phyloP scores from a whole-genome alignment of 768 basidiomycete species.

The Termitomyces sp. region DNA sequence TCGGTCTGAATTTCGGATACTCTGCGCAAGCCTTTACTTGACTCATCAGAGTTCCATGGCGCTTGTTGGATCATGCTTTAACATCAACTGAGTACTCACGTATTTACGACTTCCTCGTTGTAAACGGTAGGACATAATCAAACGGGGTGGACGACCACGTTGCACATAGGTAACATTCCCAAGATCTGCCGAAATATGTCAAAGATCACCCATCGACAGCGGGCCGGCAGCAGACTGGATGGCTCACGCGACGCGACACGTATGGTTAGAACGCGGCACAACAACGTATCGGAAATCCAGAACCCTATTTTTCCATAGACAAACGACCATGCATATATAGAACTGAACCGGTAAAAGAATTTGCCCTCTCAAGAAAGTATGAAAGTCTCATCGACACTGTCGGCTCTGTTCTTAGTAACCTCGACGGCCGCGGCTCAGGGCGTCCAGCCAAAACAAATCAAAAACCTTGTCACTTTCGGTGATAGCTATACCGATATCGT shows the following conservation, averaged over 20 bases:
- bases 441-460: conserved; percentile 44
- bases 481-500: conserved; percentile 60
- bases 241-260: not conserved
- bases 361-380: not conserved
- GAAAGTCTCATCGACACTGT: not conserved
- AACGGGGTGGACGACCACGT: not conserved
- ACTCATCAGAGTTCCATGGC: not conserved
- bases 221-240: not conserved
- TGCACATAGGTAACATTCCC: not conserved
- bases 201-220: not conserved
- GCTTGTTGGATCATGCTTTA: not conserved
- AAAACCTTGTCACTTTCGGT: conserved; percentile 62
- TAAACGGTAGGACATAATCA: not conserved
- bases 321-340: not conserved
- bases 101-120: not conserved
- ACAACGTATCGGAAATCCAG: not conserved
- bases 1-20: not conserved
- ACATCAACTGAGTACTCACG: not conserved
- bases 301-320: not conserved
- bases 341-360: not conserved
- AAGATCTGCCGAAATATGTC: not conserved
- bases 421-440: conserved; percentile 14
- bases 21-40: not conserved
- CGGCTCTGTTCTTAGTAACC: not conserved
- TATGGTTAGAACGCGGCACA: not conserved